Evolutionary conservation across 305 asterid genomes (phyloP), one percentile per base, ranked within the genome.

Genomic region (Plantago lanceolata): DNA sequence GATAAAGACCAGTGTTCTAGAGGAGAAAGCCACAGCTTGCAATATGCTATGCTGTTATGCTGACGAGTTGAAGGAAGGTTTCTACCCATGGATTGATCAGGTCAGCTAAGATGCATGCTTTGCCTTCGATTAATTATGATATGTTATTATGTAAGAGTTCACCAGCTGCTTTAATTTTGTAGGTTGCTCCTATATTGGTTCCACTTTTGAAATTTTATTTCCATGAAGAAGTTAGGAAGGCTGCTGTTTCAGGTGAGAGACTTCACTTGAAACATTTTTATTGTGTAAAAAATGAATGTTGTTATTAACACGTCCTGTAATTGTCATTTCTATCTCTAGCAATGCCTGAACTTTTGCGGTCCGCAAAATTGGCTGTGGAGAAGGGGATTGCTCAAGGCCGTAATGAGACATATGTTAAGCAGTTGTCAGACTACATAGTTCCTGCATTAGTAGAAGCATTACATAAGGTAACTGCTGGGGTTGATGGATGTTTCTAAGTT

Each of bases 21-120:
- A 92, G 81, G 98, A 92, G 75, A 89, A 92, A 76, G 98, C 98
- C 66, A 89, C 98, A 48, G 98, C 98, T 70, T 92, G 98, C 79
- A 92, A 92, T 81, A 87, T 92, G 98, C 75, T 92, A 18, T 92
- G 95, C 68, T 92, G 98, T 82, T 92, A 89, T 79, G 98, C 96
- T 26, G 97, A 92, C 79, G 98, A 92, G 80, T 65, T 92, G 73
- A 92, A 92, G 75, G 97, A 89, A 80, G 97, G 98, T 69, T 92
- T 92, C 71, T 89, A 77, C 74, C 98, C 98, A 14, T 92, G 97
- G 97, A 92, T 92, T 37, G 98, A 92, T 77, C 98, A 92, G 96
- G 98, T 92, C 15, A 65, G 64, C 85, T 75, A 44, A 50, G 18
- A 50, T 62, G 28, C 45, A 62, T 43, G 31, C 63, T 29, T 56